These are phyloP conservation scores for Fusarium succisae DNA, from an alignment of 2,329 filamentous ascomycete species.

Conservation along the genomic window DNA sequence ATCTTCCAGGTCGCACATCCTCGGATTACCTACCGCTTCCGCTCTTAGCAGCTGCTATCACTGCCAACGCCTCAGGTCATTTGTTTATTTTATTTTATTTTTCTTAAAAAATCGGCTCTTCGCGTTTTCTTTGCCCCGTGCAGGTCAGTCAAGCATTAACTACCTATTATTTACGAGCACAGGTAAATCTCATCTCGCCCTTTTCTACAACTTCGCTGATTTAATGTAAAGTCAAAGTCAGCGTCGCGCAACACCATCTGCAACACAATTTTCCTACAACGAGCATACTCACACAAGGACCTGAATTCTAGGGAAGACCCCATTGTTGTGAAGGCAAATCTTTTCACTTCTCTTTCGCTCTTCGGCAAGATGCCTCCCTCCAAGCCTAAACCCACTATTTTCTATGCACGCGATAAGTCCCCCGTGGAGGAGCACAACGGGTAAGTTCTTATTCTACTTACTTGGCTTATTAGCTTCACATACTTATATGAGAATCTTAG, in stretches of 20 bases:
- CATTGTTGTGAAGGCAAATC: background rate
- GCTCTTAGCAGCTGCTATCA: background rate
- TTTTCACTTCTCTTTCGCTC: background rate
- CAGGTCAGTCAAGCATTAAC: background rate
- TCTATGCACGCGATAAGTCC: constrained; percentile 34
- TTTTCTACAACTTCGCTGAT: background rate
- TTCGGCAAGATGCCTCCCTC: constrained; percentile 22
- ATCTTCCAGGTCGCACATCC: background rate
- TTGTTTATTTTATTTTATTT: background rate
- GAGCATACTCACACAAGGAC: background rate
- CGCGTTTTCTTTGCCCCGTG: background rate
- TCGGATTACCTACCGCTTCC: background rate
- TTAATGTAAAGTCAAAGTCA: background rate
- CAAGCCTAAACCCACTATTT: constrained; percentile 19
- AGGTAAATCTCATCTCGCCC: background rate
- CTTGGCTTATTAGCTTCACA: accelerated
- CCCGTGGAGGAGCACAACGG: constrained; percentile 11
- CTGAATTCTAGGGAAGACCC: too few relatives aligned
- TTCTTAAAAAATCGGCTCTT: background rate
- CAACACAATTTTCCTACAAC: background rate
- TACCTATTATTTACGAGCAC: background rate
- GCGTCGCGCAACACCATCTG: background rate
- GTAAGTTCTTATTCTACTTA: constrained; percentile 1
- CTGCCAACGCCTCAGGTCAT: background rate
- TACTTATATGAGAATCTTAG: constrained; percentile 11